Percentiles rank a stretch among this genome's conserved stretches.
Evolutionary conservation across 2,329 filamentous ascomycete species (phyloP).

Genomic region (Magnaporthiopsis incrustans): DNA sequence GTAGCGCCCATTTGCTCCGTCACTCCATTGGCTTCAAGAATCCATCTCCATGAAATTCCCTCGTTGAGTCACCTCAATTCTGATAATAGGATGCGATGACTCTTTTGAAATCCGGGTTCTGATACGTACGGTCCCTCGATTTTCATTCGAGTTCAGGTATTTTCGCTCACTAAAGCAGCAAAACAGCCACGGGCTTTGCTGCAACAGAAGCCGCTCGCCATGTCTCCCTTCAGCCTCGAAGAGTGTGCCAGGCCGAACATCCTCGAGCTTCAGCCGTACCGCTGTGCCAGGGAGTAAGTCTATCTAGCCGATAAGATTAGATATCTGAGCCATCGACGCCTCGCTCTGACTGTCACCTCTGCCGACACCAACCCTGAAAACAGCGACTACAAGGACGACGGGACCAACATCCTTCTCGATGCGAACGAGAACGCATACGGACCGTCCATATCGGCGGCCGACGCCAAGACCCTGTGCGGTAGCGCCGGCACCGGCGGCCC

Average conservation of each 20-base stretch:
- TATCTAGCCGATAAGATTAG: slow-evolving; percentile 10
- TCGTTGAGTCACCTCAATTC: background rate
- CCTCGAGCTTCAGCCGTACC: slow-evolving; percentile 66
- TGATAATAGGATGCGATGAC: background rate
- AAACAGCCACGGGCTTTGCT: background rate
- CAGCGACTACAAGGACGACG: slow-evolving; percentile 98
- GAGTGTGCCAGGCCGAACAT: slow-evolving; percentile 73
- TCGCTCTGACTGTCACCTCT: slow-evolving; percentile 2
- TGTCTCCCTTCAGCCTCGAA: slow-evolving; percentile 63
- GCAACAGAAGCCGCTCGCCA: slow-evolving; percentile 19
- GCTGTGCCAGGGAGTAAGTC: slow-evolving; percentile 72
- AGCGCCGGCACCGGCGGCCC: slow-evolving; percentile 34
- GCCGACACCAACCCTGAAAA: slow-evolving; percentile 19
- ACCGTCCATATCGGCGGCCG: slow-evolving; percentile 57
- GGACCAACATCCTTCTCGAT: slow-evolving; percentile 89
- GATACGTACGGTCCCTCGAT: background rate
- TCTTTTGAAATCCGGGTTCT: background rate
- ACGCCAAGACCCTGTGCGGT: slow-evolving; percentile 27
- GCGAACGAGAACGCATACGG: slow-evolving; percentile 98
- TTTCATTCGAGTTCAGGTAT: background rate
- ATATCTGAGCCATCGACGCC: background rate
- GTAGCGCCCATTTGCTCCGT: background rate
- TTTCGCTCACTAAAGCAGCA: background rate
- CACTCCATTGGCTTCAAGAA: background rate
- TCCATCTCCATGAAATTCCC: background rate